These are phyloP conservation scores for Filobasidium wieringae DNA, from an alignment of 768 basidiomycete species.

Conservation along the genomic window DNA sequence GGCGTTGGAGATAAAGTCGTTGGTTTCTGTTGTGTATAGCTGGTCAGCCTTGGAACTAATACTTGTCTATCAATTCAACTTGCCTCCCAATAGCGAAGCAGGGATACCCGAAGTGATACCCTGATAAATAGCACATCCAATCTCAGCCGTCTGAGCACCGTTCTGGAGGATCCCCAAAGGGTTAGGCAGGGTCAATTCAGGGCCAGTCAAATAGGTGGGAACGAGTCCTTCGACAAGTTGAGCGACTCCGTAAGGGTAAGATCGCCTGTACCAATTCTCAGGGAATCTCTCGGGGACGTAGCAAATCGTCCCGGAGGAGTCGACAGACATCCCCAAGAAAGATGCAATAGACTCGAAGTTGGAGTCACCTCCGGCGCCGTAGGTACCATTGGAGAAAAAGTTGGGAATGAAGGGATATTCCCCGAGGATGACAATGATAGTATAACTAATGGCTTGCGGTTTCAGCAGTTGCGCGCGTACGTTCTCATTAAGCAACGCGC, in stretches of 20 bases:
- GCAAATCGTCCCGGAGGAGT: slow-evolving; percentile 10
- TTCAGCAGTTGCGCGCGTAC: not conserved
- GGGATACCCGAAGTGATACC: slow-evolving; percentile 8
- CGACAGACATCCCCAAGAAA: slow-evolving; percentile 4
- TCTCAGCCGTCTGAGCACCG: slow-evolving; percentile 4
- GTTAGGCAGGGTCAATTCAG: slow-evolving; percentile 3
- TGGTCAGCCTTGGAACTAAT: not conserved
- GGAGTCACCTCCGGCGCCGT: not conserved
- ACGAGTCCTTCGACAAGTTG: slow-evolving; percentile 2
- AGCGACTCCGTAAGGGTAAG: slow-evolving; percentile 4
- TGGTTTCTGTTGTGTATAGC: slow-evolving; percentile 3
- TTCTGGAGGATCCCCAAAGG: slow-evolving; percentile 13
- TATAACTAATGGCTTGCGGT: not conserved
- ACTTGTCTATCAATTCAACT: not conserved
- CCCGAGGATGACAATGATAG: not conserved
- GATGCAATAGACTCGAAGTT: not conserved
- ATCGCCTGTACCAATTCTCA: slow-evolving; percentile 16
- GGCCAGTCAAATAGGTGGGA: slow-evolving; percentile 12
- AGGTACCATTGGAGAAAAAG: slow-evolving; percentile 5
- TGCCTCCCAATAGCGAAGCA: slow-evolving; percentile 4
- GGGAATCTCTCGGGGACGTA: slow-evolving; percentile 17
- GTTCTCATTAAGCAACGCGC: not conserved
- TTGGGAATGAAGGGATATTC: slow-evolving; percentile 4
- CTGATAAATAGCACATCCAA: slow-evolving; percentile 13
- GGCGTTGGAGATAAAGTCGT: slow-evolving; percentile 7